phyloP scores from a whole-genome alignment of 2,329 filamentous ascomycete genomes.

The Dactylellina haptotyla region DNA sequence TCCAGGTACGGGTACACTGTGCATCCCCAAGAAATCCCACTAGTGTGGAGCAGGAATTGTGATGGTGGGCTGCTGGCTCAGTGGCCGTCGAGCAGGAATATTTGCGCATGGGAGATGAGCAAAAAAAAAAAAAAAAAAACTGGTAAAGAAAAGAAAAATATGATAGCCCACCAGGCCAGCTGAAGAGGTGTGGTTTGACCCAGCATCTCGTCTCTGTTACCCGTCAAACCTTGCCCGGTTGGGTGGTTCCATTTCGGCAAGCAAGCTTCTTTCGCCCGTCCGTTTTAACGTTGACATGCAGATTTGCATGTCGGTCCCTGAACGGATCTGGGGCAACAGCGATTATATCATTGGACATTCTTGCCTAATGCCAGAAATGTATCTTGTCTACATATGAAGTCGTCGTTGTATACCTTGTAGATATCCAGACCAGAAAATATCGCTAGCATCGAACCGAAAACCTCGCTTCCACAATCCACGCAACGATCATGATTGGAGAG shows the following conservation, averaged over 20 bases:
- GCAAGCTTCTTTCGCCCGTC: conserved; percentile 10
- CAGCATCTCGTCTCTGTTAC: conserved; percentile 46
- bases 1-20: neutral
- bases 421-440: too few species aligned
- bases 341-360: neutral
- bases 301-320: conserved; percentile 42
- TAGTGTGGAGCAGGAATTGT: conserved; percentile 22
- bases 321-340: conserved; percentile 7
- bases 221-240: conserved; percentile 49
- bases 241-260: conserved; percentile 35
- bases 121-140: neutral
- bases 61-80: neutral
- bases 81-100: too few species aligned
- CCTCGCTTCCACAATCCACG: conserved; percentile 19
- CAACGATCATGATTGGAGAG: conserved; percentile 23
- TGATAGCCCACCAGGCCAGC: conserved; percentile 19
- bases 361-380: neutral
- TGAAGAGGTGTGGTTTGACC: conserved; percentile 41
- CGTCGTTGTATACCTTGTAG: too few species aligned
- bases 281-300: conserved; percentile 46
- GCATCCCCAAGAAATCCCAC: conserved; percentile 30
- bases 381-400: too few species aligned
- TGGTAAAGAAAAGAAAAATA: conserved; percentile 10
- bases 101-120: conserved; percentile 7
- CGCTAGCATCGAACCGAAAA: too few species aligned